Percentiles rank a stretch among this genome's conserved stretches.
phyloP scores from a whole-genome alignment of 441 rosid species.

The Adansonia rubrostipa region DNA sequence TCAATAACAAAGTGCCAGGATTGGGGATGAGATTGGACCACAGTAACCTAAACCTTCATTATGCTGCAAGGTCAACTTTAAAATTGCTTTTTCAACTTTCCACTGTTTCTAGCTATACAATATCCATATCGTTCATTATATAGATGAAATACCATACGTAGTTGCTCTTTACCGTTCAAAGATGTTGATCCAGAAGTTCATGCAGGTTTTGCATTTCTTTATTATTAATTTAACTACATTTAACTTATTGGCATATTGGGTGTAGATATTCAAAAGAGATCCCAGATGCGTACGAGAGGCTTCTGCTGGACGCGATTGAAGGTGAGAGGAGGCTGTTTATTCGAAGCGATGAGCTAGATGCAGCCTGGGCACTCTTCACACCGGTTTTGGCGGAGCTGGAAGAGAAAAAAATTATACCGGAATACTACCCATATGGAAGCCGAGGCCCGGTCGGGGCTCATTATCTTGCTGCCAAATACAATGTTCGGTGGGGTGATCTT shows the following conservation, averaged over 20 bases:
- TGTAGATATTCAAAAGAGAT: conserved; percentile 85
- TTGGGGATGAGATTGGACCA: conserved; percentile 91
- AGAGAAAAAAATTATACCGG: conserved; percentile 69
- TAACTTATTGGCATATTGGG: conserved; percentile 5
- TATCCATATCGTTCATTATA: neutral
- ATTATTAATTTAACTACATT: neutral
- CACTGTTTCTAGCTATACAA: neutral
- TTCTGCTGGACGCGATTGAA: conserved; percentile 83
- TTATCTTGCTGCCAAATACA: conserved; percentile 88
- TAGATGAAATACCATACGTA: neutral
- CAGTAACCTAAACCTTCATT: conserved; percentile 83
- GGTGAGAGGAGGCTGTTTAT: conserved; percentile 92
- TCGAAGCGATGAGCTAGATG: conserved; percentile 89
- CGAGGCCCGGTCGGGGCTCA: conserved; percentile 98
- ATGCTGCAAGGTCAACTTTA: conserved; percentile 70
- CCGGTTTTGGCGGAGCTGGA: conserved; percentile 80
- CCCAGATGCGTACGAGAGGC: conserved; percentile 97
- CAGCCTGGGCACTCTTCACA: conserved; percentile 86
- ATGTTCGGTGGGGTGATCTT: conserved; percentile 89
- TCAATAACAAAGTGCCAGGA: conserved; percentile 95
- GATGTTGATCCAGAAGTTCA: neutral
- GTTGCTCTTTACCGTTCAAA: neutral
- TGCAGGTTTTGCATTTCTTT: neutral
- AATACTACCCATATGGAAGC: conserved; percentile 85
- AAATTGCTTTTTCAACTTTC: neutral